phyloP scores from a whole-genome alignment of 2,329 filamentous ascomycete genomes.

The Hymenoscyphus albidus region DNA sequence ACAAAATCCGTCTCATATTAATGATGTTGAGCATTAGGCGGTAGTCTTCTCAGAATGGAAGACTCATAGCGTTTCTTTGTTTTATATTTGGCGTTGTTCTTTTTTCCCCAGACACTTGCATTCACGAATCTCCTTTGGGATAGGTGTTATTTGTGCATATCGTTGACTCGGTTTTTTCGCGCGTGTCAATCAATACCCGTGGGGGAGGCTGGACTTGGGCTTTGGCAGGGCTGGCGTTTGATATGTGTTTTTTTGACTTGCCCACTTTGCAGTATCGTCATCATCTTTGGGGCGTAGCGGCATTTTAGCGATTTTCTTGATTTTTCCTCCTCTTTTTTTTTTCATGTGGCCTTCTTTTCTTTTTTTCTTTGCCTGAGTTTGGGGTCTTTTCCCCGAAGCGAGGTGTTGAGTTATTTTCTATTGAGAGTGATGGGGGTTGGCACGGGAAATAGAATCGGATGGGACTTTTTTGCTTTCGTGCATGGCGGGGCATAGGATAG shows the following conservation, averaged over 20 bases:
- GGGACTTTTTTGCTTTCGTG: too few species aligned
- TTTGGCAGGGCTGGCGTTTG: not conserved
- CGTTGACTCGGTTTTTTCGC: not conserved
- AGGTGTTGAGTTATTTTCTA: too few species aligned
- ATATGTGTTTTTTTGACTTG: not conserved
- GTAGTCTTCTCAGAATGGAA: not conserved
- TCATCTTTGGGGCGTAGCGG: not conserved
- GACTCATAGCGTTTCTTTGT: not conserved
- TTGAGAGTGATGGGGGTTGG: too few species aligned
- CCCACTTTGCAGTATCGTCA: not conserved
- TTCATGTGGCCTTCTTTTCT: not conserved
- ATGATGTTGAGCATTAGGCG: not conserved
- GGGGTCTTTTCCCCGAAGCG: too few species aligned
- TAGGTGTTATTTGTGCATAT: not conserved
- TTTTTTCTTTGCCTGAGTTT: not conserved
- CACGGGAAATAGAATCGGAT: too few species aligned
- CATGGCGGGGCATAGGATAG: too few species aligned
- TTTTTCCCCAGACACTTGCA: not conserved
- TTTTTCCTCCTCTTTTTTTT: not conserved
- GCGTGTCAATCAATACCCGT: not conserved
- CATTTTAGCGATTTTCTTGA: not conserved
- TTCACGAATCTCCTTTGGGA: conserved; percentile 1
- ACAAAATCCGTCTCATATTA: not conserved
- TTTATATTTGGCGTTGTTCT: not conserved
- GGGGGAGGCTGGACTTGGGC: not conserved